Base-by-base conservation (phyloP, 2,329 filamentous ascomycete species). In the Dactylellina sp. region DNA sequence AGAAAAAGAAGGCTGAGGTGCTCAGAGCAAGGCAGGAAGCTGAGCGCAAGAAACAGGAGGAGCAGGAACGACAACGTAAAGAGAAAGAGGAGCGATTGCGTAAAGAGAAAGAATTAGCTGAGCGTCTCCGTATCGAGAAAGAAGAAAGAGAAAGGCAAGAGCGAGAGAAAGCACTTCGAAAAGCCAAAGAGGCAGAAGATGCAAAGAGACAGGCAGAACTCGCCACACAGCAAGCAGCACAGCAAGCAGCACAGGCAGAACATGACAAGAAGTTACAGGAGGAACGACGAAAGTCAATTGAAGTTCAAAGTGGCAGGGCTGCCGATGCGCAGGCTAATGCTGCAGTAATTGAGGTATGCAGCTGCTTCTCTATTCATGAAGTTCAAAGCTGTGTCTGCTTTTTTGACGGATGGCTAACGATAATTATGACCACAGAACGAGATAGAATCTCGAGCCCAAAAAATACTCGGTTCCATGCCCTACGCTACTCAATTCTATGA, bases 401-500 rank as follows among this genome's bases (percentile, higher is more conserved):
- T 32, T 16, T 16, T 24, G 25, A 9, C 4, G 4, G 28, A 32
- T 32, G 9, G 28, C 28, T 32, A 32, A 32, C 28, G 9, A 32
- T 32, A 32, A 9, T 32, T 9, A 4, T 9, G 5, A 32, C 28
- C 47, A 7, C 28, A 70, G 64, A 40, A 24, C 16, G 46, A 52
- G n/a, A 59, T 71, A n/a, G 55, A 56, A 12, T 42, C 37, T 4
- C 20, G 42, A 7, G 49, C 44, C 1, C 47, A 74, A 14, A 22
- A 53, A 9, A 24, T 74, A 1, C 35, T 66, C 1, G 14, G 53
- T 0, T 56, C 61, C 2, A 74, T 74, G 70, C 52, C 52, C 7
- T 74, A 62, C 18, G 49, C 60, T 2, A n/a, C 28, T 16, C 24
- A 39, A 1, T 12, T 32, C 22, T 50, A 35, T n/a, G 70, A 66